Conservation (phyloP, 2,329 filamentous ascomycete genomes). For the Hypoxylon sp. region DNA sequence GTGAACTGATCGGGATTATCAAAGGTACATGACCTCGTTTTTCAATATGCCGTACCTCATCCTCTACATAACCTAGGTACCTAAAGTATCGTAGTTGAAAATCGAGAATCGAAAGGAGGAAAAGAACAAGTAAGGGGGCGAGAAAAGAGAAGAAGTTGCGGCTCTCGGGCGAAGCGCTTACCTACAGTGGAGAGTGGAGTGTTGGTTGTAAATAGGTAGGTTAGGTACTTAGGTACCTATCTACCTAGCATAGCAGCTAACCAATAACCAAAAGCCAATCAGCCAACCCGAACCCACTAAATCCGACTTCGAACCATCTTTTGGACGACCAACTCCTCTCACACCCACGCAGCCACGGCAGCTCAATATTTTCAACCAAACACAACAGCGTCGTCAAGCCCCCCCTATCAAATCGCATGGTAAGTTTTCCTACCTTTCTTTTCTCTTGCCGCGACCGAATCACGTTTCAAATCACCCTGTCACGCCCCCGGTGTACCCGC, state of each 20-base stretch:
- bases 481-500: slow-evolving; percentile 34
- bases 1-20: background rate
- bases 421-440: slow-evolving; percentile 34
- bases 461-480: slow-evolving; percentile 20
- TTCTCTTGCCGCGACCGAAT: slow-evolving; percentile 34
- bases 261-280: background rate
- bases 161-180: no score
- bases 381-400: slow-evolving; percentile 6
- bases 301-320: background rate
- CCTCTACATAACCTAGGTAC: no score
- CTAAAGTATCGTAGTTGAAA: no score
- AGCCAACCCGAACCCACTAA: background rate
- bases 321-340: slow-evolving; percentile 17
- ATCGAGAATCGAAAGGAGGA: no score
- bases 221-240: no score
- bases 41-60: no score
- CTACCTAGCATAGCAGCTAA: no score
- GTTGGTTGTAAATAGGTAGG: no score
- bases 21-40: background rate
- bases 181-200: no score
- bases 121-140: no score
- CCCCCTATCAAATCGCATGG: slow-evolving; percentile 38
- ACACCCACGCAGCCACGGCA: slow-evolving; percentile 16
- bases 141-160: no score
- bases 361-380: slow-evolving; percentile 34